A percentile compares a stretch with the other conserved stretches of the same genome.
These are phyloP conservation scores for Syzygium syzygioides DNA, from an alignment of 441 rosid species.

Conservation along the genomic window DNA sequence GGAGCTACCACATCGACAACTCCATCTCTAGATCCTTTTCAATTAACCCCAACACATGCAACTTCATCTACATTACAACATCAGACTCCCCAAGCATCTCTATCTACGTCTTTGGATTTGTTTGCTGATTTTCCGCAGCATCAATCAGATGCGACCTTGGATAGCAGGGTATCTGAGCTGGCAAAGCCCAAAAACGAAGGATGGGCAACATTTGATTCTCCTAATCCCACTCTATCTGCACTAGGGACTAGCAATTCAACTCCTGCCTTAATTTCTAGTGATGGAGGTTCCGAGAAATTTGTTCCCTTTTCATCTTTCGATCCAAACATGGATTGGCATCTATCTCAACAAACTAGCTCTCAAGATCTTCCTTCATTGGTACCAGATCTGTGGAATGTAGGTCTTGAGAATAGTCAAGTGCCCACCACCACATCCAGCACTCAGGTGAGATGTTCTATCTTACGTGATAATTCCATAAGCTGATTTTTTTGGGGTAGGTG, in stretches of 20 bases:
- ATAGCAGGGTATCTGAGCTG: conserved; percentile 22
- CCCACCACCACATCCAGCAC: conserved; percentile 18
- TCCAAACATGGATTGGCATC: conserved; percentile 45
- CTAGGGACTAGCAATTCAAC: conserved; percentile 22
- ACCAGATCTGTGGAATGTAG: conserved; percentile 46
- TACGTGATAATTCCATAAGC: not conserved
- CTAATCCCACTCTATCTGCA: conserved; percentile 29
- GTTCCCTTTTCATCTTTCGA: conserved; percentile 35
- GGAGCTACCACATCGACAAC: conserved; percentile 33
- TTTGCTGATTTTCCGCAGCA: conserved; percentile 25
- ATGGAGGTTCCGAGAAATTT: conserved; percentile 26
- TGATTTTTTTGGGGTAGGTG: not conserved
- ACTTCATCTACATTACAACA: conserved; percentile 26
- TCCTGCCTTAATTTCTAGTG: conserved; percentile 16
- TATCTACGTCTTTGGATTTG: conserved; percentile 39
- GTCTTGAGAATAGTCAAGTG: conserved; percentile 25
- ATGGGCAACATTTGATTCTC: conserved; percentile 86
- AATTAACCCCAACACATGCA: conserved; percentile 19
- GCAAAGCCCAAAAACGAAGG: conserved; percentile 53
- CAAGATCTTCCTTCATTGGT: conserved; percentile 27
- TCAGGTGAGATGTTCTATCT: conserved; percentile 39
- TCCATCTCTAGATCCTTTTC: conserved; percentile 30
- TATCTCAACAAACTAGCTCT: conserved; percentile 31
- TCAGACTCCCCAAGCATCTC: conserved; percentile 38
- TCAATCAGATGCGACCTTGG: conserved; percentile 23